Evolutionary conservation across 345 rosid species (phyloP).

Genomic region (Acer campestre): DNA sequence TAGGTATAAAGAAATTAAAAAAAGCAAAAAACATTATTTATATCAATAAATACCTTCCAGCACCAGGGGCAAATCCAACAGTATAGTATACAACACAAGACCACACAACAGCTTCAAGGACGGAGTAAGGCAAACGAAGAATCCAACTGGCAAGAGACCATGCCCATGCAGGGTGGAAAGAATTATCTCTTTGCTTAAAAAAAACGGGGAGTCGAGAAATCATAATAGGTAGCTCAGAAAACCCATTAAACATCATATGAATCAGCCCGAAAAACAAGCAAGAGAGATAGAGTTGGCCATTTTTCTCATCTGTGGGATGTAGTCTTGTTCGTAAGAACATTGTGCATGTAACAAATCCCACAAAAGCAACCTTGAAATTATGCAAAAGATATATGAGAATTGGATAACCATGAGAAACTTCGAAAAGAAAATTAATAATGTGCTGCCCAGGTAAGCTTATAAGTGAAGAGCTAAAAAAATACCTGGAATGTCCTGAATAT

Average conservation of each 20-base stretch:
- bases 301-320: conserved; percentile 73
- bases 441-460: not conserved
- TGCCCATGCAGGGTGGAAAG: conserved; percentile 91
- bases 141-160: conserved; percentile 84
- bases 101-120: conserved; percentile 87
- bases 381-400: conserved; percentile 16
- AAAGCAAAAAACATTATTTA: not conserved
- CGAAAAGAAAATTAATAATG: not conserved
- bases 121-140: conserved; percentile 83
- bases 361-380: conserved; percentile 68
- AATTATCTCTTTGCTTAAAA: conserved; percentile 88
- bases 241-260: conserved; percentile 91
- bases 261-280: conserved; percentile 84
- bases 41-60: conserved; percentile 54
- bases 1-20: conserved; percentile 15
- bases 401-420: not conserved
- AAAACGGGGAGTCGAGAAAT: conserved; percentile 87
- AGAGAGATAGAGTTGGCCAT: conserved; percentile 72
- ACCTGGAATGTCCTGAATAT: conserved; percentile 87
- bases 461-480: conserved; percentile 20
- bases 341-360: conserved; percentile 83
- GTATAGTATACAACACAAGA: conserved; percentile 73
- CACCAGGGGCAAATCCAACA: conserved; percentile 80
- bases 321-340: conserved; percentile 70
- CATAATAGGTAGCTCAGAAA: conserved; percentile 81